Evolutionary conservation across 371 early-diverging fungal species (phyloP), one percentile per base, ranked within the genome.

Genomic region (Smittium mucronatum): DNA sequence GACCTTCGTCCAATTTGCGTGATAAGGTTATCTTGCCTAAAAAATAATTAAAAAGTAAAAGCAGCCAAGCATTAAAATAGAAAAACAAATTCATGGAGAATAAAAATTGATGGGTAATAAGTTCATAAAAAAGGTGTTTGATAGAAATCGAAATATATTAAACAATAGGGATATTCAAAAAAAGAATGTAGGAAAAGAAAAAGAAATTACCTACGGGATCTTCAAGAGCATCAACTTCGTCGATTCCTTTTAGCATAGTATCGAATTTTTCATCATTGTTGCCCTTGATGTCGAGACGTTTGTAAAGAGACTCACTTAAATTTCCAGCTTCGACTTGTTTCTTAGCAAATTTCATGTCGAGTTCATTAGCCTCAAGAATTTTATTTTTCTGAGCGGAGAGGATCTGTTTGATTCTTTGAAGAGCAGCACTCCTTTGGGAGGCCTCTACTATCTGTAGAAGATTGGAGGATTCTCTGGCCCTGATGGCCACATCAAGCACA

Each of bases 121-220:
- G n/a, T n/a, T n/a, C n/a, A n/a, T n/a, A n/a, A n/a, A n/a, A n/a
- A n/a, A n/a, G n/a, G n/a, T n/a, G n/a, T n/a, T n/a, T n/a, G n/a
- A n/a, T n/a, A n/a, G n/a, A n/a, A n/a, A n/a, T n/a, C n/a, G n/a
- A n/a, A n/a, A n/a, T n/a, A n/a, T n/a, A n/a, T n/a, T n/a, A n/a
- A n/a, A n/a, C n/a, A n/a, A n/a, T n/a, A n/a, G n/a, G n/a, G n/a
- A n/a, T n/a, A n/a, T n/a, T n/a, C n/a, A n/a, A n/a, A n/a, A n/a
- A n/a, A n/a, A n/a, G n/a, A n/a, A n/a, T n/a, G n/a, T n/a, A n/a
- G n/a, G n/a, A n/a, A n/a, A n/a, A n/a, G n/a, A n/a, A n/a, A n/a
- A n/a, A n/a, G n/a, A n/a, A n/a, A 71, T 89, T 85, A 78, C 90
- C 90, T 36, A 87, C 86, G 1, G 98, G 98, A 75, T 95, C 96